Conservation (phyloP, 2,329 filamentous ascomycete genomes). For the Aspergillus viridinutans region DNA sequence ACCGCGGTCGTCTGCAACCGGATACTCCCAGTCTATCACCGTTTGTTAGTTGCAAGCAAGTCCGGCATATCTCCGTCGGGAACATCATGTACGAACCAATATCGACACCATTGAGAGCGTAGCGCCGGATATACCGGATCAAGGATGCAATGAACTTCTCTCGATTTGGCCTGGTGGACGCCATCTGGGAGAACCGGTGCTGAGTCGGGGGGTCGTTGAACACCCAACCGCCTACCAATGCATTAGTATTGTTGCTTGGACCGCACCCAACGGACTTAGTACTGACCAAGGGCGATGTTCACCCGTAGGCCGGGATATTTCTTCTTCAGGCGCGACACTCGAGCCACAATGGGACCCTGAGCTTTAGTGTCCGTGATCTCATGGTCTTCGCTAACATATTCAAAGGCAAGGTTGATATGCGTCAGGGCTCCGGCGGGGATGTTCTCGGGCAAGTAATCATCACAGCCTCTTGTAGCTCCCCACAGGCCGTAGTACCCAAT, state of each 20-base stretch:
- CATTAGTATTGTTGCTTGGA: background rate
- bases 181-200: background rate
- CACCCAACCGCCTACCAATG: background rate
- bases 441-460: background rate
- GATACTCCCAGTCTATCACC: conserved; percentile 14
- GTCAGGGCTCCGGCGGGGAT: background rate
- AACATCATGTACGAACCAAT: background rate
- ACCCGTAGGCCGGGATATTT: background rate
- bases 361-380: background rate
- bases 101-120: background rate
- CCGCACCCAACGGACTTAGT: background rate
- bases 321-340: background rate
- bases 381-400: background rate
- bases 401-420: conserved; percentile 1
- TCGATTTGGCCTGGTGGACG: background rate
- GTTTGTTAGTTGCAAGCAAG: background rate
- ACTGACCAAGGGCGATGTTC: background rate
- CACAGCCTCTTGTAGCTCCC: background rate
- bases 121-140: background rate
- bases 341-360: background rate
- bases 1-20: conserved; percentile 8
- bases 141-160: background rate
- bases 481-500: background rate
- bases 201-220: background rate
- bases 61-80: background rate